Evolutionary conservation across 1,284 basidiomycete species (phyloP).

Genomic region (Rhizopogon hawkerae): DNA sequence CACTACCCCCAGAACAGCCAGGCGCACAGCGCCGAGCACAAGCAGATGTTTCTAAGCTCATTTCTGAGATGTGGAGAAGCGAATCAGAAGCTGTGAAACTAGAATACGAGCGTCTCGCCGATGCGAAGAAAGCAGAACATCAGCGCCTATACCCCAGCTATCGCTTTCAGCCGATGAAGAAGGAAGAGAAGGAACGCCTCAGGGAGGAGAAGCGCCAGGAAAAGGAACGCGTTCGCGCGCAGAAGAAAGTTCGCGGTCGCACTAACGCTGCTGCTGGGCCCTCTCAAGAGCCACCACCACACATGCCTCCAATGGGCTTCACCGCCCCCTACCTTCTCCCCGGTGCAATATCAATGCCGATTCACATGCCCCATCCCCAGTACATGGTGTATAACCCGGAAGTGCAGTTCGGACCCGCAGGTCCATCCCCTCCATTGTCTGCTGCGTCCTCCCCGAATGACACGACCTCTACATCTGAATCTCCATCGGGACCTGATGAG

Average conservation of each 20-base stretch:
- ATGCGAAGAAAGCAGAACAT: slow-evolving; percentile 63
- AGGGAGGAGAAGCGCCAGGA: slow-evolving; percentile 39
- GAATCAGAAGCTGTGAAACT: slow-evolving; percentile 45
- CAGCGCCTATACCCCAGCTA: slow-evolving; percentile 59
- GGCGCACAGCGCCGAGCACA: slow-evolving; percentile 46
- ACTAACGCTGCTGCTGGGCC: slow-evolving; percentile 1
- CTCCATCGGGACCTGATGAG: neutral
- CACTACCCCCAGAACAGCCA: slow-evolving; percentile 29
- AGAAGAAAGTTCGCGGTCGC: slow-evolving; percentile 21
- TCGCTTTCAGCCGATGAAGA: slow-evolving; percentile 63
- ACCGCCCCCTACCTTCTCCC: slow-evolving; percentile 2
- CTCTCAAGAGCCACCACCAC: slow-evolving; percentile 5
- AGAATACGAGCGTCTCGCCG: slow-evolving; percentile 65
- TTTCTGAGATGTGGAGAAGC: slow-evolving; percentile 63
- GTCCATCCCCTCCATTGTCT: slow-evolving; percentile 37
- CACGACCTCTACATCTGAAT: slow-evolving; percentile 8
- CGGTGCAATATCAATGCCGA: slow-evolving; percentile 1
- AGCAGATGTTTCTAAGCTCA: slow-evolving; percentile 63
- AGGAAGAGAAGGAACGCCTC: slow-evolving; percentile 48
- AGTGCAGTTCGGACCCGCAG: slow-evolving; percentile 20
- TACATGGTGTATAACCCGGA: slow-evolving; percentile 22
- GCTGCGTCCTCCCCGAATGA: slow-evolving; percentile 30
- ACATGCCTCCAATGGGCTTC: slow-evolving; percentile 8
- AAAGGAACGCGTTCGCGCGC: slow-evolving; percentile 29
- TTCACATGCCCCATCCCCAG: slow-evolving; percentile 11